A percentile compares a stretch with the other conserved stretches of the same genome.
These are phyloP conservation scores for Eimeria nieschulzi DNA, from an alignment of 169 alveolate species.

Conservation along the genomic window DNA sequence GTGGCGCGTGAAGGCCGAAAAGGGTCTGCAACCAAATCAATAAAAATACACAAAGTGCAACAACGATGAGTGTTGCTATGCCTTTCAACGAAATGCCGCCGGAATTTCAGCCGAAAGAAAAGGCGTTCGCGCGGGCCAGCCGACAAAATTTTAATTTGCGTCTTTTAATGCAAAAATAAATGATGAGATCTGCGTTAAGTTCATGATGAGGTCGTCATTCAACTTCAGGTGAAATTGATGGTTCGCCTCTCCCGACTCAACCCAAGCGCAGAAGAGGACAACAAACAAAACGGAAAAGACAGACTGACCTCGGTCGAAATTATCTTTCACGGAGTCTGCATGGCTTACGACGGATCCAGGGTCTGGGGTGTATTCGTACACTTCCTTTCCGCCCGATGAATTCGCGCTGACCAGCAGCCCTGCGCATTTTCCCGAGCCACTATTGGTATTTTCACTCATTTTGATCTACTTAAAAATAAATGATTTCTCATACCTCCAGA, in stretches of 20 bases:
- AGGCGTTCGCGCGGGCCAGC: too few relatives aligned
- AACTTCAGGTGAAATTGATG: too few relatives aligned
- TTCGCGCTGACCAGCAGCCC: slow-evolving; percentile 38
- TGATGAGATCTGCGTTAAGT: too few relatives aligned
- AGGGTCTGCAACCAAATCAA: background rate
- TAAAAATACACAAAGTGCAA: background rate
- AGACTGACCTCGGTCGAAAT: slow-evolving; percentile 44
- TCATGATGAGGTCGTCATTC: too few relatives aligned
- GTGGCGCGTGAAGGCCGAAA: slow-evolving; percentile 12
- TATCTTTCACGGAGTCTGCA: slow-evolving; percentile 26
- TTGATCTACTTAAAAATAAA: background rate
- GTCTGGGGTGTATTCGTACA: slow-evolving; percentile 60
- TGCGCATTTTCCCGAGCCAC: background rate
- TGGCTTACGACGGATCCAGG: slow-evolving; percentile 37
- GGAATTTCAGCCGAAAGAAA: too few relatives aligned
- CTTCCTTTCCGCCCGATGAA: slow-evolving; percentile 60
- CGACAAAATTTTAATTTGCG: too few relatives aligned
- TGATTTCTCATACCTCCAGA: background rate
- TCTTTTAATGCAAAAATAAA: too few relatives aligned
- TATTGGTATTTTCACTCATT: slow-evolving; percentile 6
- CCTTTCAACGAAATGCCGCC: too few relatives aligned
- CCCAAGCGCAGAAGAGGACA: too few relatives aligned
- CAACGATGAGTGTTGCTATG: too few relatives aligned
- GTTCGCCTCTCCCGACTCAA: too few relatives aligned
- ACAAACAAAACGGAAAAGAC: too few relatives aligned